Evolutionary conservation across 805 yeast genomes (phyloP).

Genomic region (Myxozyma sirexii): DNA sequence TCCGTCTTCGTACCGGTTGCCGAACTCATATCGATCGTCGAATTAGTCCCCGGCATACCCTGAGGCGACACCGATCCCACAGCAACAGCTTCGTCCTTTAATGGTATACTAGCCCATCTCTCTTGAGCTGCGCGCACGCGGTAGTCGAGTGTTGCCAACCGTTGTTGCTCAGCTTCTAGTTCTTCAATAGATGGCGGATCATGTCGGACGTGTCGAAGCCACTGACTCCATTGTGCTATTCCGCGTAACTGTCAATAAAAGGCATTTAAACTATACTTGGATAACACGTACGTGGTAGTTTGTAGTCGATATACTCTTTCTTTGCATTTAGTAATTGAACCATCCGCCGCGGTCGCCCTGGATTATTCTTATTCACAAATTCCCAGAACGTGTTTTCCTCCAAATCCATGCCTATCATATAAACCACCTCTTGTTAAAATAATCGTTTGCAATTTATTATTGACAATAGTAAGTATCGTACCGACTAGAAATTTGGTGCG

Average conservation of each 20-base stretch:
- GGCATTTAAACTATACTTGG: too few relatives aligned
- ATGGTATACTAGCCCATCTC: slow-evolving; percentile 44
- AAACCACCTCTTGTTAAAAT: not conserved
- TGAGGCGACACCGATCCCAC: slow-evolving; percentile 26
- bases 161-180: slow-evolving; percentile 56
- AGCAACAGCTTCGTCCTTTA: slow-evolving; percentile 32
- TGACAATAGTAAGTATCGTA: not conserved
- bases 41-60: slow-evolving; percentile 25
- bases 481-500: slow-evolving; percentile 66
- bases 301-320: slow-evolving; percentile 59
- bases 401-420: slow-evolving; percentile 63
- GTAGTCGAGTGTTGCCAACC: slow-evolving; percentile 57
- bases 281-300: slow-evolving; percentile 51
- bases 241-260: too few relatives aligned
- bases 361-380: slow-evolving; percentile 55
- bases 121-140: slow-evolving; percentile 51
- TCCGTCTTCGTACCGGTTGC: not conserved
- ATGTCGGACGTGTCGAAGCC: slow-evolving; percentile 69
- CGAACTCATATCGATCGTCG: slow-evolving; percentile 12
- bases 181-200: slow-evolving; percentile 66
- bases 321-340: slow-evolving; percentile 57
- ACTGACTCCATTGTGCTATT: slow-evolving; percentile 72
- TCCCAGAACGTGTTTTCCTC: slow-evolving; percentile 89
- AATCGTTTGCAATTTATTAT: not conserved
- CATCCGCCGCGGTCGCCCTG: slow-evolving; percentile 61